Evolutionary conservation across 805 yeast genomes (phyloP), one percentile per base, ranked within the genome.

Genomic region (Maudiozyma barnettii): DNA sequence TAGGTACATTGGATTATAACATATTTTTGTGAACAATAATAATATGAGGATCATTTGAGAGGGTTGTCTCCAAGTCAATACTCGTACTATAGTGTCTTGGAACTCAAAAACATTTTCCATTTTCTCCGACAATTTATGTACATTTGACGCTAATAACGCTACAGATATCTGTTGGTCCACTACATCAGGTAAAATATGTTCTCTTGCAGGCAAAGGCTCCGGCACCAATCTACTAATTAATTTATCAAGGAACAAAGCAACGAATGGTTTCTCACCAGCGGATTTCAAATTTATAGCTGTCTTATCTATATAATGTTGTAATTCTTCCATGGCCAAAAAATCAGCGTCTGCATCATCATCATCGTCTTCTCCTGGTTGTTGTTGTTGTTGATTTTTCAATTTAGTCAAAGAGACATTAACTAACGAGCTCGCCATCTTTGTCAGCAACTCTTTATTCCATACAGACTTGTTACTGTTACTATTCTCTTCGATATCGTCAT

Each of bases 1-100:
- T 12, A 86, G 67, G 44, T 84, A 63, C 59, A 79, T 79, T 0
- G 96, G 96, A 67, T 84, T 76, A 33, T 82, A 63, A 55, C 93
- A 84, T 1, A 81, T 67, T 50, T 79, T 71, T 0, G 96, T 81
- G 53, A 83, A 81, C 1, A 79, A 51, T 5, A 82, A 67, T 46
- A 87, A 64, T 20, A 70, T 60, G 0, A 82, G 69, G 5, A 89
- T 52, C 0, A 96, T 89, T 51, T 78, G 74, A 0, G 84, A 70
- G 0, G 95, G 90, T 23, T 73, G 70, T 49, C 79, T 77, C 97
- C 97, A 90, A 4, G 85, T 76, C 21, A 86, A 49, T 0, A 84
- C 59, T 44, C 78, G 76, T 6, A 81, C 69, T 1, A 82, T 39
- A 2, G 79, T 78, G 53, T 81, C 82, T 55, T 84, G 91, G 1